Conservation (phyloP, 257 asterid genomes). For the Solanum paucissectum region DNA sequence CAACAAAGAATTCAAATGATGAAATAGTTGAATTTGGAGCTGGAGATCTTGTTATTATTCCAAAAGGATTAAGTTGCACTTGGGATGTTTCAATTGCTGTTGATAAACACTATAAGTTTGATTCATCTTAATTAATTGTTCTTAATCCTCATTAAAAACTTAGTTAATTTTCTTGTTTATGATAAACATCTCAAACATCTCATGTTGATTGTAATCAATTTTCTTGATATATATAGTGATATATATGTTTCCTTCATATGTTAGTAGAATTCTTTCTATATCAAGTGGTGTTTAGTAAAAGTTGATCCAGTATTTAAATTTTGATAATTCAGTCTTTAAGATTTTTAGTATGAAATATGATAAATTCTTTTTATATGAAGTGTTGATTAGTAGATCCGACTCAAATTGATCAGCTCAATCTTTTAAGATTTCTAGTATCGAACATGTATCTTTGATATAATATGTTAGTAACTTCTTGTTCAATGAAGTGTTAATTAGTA, state of each 20-base stretch:
- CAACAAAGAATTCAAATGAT: conserved; percentile 43
- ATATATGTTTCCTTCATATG: background rate
- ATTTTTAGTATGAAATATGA: background rate
- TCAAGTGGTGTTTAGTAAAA: background rate
- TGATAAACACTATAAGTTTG: conserved; percentile 89
- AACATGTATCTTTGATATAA: background rate
- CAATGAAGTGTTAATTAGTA: background rate
- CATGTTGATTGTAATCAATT: background rate
- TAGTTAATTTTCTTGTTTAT: background rate
- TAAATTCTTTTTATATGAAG: background rate
- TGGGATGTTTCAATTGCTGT: conserved; percentile 85
- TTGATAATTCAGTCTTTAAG: too few species aligned
- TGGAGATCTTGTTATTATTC: conserved; percentile 75
- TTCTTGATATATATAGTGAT: background rate
- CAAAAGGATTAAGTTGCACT: conserved; percentile 82
- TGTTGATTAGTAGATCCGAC: background rate
- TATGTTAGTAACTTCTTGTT: background rate
- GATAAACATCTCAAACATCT: background rate
- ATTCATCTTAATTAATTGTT: conserved; percentile 3
- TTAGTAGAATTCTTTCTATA: background rate
- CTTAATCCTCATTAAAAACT: background rate
- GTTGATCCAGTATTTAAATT: background rate
- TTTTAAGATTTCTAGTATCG: background rate
- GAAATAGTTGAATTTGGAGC: conserved; percentile 72
- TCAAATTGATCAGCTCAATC: background rate